Evolutionary conservation across 495 filamentous ascomycete species (phyloP).

Genomic region (Tuber brumale): DNA sequence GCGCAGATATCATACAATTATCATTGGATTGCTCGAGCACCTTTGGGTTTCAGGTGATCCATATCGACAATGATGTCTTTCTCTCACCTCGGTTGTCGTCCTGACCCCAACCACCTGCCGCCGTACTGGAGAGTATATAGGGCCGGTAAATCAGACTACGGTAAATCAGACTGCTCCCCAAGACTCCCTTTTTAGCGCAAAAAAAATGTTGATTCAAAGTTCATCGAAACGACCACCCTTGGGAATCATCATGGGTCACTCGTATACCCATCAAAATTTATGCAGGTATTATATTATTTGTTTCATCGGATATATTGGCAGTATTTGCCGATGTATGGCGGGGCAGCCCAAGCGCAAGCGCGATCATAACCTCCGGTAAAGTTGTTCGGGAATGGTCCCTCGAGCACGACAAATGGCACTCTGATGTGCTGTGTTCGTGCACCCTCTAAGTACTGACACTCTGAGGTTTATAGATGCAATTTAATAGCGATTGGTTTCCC

Average conservation of each 20-base stretch:
- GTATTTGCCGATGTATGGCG: background rate
- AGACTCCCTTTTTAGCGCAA: background rate
- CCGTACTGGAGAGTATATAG: too few species aligned
- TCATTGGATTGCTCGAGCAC: background rate
- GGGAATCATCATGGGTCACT: background rate
- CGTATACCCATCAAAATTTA: background rate
- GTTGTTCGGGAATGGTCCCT: background rate
- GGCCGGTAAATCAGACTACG: background rate
- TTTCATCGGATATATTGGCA: background rate
- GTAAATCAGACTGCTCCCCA: background rate
- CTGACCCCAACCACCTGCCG: background rate
- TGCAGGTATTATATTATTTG: background rate
- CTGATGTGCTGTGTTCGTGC: background rate
- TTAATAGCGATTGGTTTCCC: background rate
- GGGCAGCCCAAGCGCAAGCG: background rate
- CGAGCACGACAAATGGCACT: background rate
- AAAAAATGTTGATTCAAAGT: background rate
- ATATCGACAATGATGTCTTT: background rate
- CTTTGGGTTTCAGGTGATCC: background rate
- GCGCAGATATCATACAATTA: background rate
- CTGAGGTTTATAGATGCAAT: background rate
- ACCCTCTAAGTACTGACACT: background rate
- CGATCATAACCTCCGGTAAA: background rate
- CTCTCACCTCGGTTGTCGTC: background rate
- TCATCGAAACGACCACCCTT: background rate